phyloP scores from a whole-genome alignment of 768 basidiomycete species.

The Hygrocybe punicea region DNA sequence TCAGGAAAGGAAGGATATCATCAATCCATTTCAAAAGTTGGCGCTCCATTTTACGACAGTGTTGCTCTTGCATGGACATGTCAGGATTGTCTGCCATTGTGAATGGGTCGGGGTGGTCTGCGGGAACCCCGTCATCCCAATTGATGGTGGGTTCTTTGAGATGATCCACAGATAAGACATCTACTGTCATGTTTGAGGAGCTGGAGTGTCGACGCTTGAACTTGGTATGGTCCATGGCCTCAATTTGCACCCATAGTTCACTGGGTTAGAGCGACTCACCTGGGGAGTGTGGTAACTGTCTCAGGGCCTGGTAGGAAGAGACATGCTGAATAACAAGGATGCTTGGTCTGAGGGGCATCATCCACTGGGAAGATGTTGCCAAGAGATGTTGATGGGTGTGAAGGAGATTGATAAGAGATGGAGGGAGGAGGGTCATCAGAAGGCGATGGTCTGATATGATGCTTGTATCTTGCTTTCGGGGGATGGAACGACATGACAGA shows the following conservation, averaged over 20 bases:
- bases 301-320: neutral
- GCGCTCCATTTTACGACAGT: neutral
- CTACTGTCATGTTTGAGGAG: too few relatives aligned
- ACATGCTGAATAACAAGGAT: neutral
- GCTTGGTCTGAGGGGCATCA: neutral
- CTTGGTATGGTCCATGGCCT: neutral
- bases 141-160: too few relatives aligned
- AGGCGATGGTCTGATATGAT: neutral
- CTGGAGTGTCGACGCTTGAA: neutral
- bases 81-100: too few relatives aligned
- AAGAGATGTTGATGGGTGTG: too few relatives aligned
- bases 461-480: neutral
- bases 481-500: neutral
- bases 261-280: neutral
- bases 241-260: neutral
- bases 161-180: too few relatives aligned
- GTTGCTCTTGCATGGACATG: too few relatives aligned
- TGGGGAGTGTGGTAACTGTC: neutral
- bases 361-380: too few relatives aligned
- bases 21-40: neutral
- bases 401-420: neutral
- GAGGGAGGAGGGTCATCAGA: neutral
- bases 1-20: neutral
- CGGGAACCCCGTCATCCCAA: too few relatives aligned
- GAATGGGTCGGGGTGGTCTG: too few relatives aligned